Evolutionary conservation across 2,329 filamentous ascomycete genomes (phyloP), one percentile per base, ranked within the genome.

Genomic region (Xylaria sp.): DNA sequence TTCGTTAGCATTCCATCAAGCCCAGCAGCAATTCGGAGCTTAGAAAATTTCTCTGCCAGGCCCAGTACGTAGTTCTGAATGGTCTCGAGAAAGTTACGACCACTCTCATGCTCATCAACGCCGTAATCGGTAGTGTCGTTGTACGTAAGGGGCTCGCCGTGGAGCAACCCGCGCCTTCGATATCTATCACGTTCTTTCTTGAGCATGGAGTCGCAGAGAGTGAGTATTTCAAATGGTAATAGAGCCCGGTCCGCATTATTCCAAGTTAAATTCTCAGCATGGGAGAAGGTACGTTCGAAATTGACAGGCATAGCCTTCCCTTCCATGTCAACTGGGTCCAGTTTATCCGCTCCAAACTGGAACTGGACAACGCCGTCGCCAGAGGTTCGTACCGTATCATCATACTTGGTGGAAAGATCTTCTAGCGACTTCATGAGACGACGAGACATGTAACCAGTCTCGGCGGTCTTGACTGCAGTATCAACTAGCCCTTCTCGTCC

Each of bases 381-480:
- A 0, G 94, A 97, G 33, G 95, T 98, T 65, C 96, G 89, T 0
- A 99, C 95, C 0, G 96, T 99, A 75, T 97, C 89, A 76, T 99
- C 96, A 76, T 99, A 99, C 75, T 94, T 90, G 0, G 93, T 93
- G 0, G 94, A 97, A 3, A 98, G 83, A 84, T 99, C 96, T 79
- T 99, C 96, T 58, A 99, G 83, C 3, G 93, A 97, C 81, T 99
- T 99, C 95, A 99, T 99, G 78, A 99, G 81, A 74, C 96, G 90
- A 82, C 96, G 91, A 71, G 95, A 98, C 96, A 99, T 99, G 82
- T 99, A 99, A 72, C 96, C 96, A 11, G 96, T 99, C 81, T 99
- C 96, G 62, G 96, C 96, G 62, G 96, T 99, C 84, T 99, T 99
- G 83, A 98, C 96, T 69, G 96, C 96, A 2, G 96, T 99, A 87